phyloP scores from a whole-genome alignment of 805 yeast species.

The Citeromyces nyonsensis region DNA sequence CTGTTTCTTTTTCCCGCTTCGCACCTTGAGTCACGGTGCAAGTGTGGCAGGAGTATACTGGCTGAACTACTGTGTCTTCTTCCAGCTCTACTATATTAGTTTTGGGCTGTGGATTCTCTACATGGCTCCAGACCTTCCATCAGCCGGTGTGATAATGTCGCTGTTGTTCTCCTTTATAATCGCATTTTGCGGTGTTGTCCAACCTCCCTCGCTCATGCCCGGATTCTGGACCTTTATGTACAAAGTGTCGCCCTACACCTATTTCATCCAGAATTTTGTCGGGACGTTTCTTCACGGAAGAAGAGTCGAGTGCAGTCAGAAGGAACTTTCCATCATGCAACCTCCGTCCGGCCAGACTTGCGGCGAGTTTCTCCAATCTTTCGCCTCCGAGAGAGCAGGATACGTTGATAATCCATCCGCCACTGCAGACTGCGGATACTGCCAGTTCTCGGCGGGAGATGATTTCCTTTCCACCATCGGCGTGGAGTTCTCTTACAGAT shows the following conservation, averaged over 20 bases:
- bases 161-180: slow-evolving; percentile 41
- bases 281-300: slow-evolving; percentile 31
- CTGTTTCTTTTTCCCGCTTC: slow-evolving; percentile 2
- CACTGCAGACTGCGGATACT: slow-evolving; percentile 31
- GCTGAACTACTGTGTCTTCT: slow-evolving; percentile 17
- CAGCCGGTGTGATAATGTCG: slow-evolving; percentile 47
- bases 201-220: slow-evolving; percentile 43
- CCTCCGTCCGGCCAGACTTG: slow-evolving; percentile 57
- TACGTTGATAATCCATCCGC: slow-evolving; percentile 39
- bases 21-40: slow-evolving; percentile 15
- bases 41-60: slow-evolving; percentile 32
- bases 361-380: slow-evolving; percentile 30
- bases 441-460: slow-evolving; percentile 28
- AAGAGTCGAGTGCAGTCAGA: slow-evolving; percentile 27
- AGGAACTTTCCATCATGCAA: slow-evolving; percentile 31
- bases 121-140: slow-evolving; percentile 47
- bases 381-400: slow-evolving; percentile 29
- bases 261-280: slow-evolving; percentile 40
- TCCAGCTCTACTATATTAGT: slow-evolving; percentile 27
- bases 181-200: slow-evolving; percentile 58
- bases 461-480: slow-evolving; percentile 25
- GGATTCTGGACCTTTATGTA: slow-evolving; percentile 81
- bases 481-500: slow-evolving; percentile 28
- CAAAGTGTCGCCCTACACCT: slow-evolving; percentile 59
- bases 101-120: slow-evolving; percentile 41